Base-by-base conservation (phyloP, 2,329 filamentous ascomycete species). In the Biscogniauxia sp. region DNA sequence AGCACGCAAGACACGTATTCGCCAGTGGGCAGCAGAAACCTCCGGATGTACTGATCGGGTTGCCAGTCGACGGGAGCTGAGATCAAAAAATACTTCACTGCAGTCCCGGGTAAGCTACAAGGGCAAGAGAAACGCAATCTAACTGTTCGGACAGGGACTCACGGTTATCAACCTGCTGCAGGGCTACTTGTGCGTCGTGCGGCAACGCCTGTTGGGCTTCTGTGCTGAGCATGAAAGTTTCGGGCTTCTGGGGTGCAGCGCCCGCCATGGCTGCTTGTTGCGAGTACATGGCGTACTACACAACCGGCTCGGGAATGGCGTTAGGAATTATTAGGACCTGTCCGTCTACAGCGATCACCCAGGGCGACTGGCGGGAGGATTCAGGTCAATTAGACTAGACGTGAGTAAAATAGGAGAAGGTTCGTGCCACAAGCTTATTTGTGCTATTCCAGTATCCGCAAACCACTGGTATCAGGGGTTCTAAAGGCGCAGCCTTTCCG, bases 11-110 rank as follows among this genome's bases (percentile, higher is more conserved):
- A 98, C 65, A 99, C 93, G 74, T 99, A 98, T 85, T 99, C 95
- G 77, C 95, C 95, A 11, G 95, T 99, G 11, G 95, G 95, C 62
- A 99, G 83, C 63, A 99, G 84, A 75, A 98, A 99, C 69, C 95
- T 88, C 69, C 95, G 88, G 73, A 99, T 98, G 75, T 97, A 96
- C 79, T 98, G 94, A 73, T 98, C 94, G 55, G 89, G 89, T 70
- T 92, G 91, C 95, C 95, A 99, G 80, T 99, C 95, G 68, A 98
- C 95, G 45, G 95, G 95, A 50, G 95, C 95, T 52, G 95, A 99
- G 71, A 99, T 96, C 79, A 99, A 90, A 79, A 99, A 99, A 80
- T 98, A 99, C 86, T 99, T 99, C 73, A 99, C 93, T 97, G 75
- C 26, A 65, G 60, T 58, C 53, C 5, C 26, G 28, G 37, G 61